Conservation (phyloP, 1,284 basidiomycete species). For the Microbotryomycetes sp. region DNA sequence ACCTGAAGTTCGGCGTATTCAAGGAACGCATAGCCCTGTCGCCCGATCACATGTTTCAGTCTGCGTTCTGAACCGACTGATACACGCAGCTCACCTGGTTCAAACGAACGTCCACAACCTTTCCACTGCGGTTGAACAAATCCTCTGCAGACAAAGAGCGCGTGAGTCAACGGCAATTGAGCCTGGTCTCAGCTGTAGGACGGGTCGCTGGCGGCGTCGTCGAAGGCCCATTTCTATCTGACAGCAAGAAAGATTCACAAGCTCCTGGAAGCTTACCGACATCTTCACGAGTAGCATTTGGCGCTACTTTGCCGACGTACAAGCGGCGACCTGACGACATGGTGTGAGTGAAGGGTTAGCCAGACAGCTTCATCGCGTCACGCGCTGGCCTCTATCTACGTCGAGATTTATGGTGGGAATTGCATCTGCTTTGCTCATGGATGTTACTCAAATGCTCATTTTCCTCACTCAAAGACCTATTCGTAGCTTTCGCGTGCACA, state of each 20-base stretch:
- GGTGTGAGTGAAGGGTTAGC: neutral
- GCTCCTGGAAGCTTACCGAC: conserved; percentile 3
- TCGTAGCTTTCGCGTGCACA: no score
- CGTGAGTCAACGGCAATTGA: conserved; percentile 18
- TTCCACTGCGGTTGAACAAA: conserved; percentile 71
- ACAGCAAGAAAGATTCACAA: neutral
- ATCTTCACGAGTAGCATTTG: conserved; percentile 27
- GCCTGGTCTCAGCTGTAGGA: no score
- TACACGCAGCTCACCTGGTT: conserved; percentile 45
- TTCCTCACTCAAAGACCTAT: no score
- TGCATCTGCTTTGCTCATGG: no score
- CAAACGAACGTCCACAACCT: conserved; percentile 80
- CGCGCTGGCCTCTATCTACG: no score
- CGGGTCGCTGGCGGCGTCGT: neutral
- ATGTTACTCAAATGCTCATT: no score
- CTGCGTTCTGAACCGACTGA: neutral
- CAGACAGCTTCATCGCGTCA: no score
- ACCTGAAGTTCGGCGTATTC: conserved; percentile 81
- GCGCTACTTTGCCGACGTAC: conserved; percentile 36
- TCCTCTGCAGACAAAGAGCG: conserved; percentile 44
- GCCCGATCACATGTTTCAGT: neutral
- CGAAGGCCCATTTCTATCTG: neutral
- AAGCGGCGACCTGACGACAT: conserved; percentile 26
- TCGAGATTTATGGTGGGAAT: no score
- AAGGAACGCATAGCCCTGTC: conserved; percentile 75